Base-by-base conservation (phyloP, 129 eudicot genomes). In the Flaveria bidentis region DNA sequence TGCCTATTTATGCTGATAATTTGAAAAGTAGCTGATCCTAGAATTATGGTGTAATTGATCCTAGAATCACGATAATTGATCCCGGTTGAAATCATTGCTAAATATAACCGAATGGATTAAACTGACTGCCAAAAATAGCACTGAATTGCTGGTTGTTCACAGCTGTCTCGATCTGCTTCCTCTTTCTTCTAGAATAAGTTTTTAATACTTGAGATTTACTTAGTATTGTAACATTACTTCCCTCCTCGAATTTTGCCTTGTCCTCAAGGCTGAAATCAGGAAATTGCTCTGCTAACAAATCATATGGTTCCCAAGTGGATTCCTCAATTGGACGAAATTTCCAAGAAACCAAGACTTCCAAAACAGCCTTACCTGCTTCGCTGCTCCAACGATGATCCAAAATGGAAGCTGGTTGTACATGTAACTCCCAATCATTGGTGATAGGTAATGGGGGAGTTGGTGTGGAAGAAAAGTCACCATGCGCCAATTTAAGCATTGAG, bases 331-430 rank as follows among this genome's bases (percentile, higher is more conserved):
- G 65, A 20, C 65, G 36, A 20, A 5, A 9, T 2, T 22, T 10
- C 65, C 65, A 58, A 2, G 65, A 22, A 25, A 58, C 36, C 36
- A 58, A 58, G 18, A 58, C n/a, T 58, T 58, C 65, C 36, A 58
- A 25, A 11, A 20, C 33, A 9, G 33, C 4, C 15, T 58, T 14
- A 23, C 65, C 65, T 22, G 65, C 65, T 22, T 56, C 63, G 1
- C 11, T 5, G 28, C 15, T 14, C 63, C 28, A 56, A n/a, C n/a
- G n/a, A n/a, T n/a, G n/a, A n/a, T n/a, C n/a, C n/a, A n/a, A n/a
- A n/a, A n/a, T n/a, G n/a, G n/a, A n/a, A n/a, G n/a, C n/a, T n/a
- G n/a, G n/a, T n/a, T n/a, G n/a, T n/a, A n/a, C n/a, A n/a, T n/a
- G n/a, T n/a, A n/a, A n/a, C n/a, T n/a, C n/a, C n/a, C n/a, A n/a